Base-by-base conservation (phyloP, 2,329 filamentous ascomycete genomes). In the Fusarium xyrophilum region DNA sequence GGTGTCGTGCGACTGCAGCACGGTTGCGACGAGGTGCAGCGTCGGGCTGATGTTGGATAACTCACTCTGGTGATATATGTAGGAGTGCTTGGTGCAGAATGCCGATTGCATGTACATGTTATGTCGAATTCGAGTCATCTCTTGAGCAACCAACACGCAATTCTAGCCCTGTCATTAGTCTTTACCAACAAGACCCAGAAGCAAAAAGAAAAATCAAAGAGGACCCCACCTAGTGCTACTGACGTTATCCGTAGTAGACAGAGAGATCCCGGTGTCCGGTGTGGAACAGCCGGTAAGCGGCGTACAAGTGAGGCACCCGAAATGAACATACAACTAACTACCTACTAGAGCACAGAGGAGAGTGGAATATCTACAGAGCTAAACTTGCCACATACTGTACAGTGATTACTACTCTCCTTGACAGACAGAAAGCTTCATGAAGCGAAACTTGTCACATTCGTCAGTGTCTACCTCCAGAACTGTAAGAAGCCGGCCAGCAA, bases 271-370 rank as follows among this genome's bases (percentile, higher is more conserved):
- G n/a, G n/a, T 64, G 51, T 51, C 67, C 60, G 67, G 52, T 69
- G 63, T 69, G 54, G 57, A 48, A 54, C 50, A 19, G 47, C 56
- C n/a, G 60, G 46, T 70, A 59, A 48, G 68, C 69, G 54, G 69
- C 67, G 58, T 72, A 47, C 58, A 68, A 63, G 67, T 61, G 72
- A 73, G 71, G 64, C 70, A 67, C 67, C 71, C 67, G 67, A 70
- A 68, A 63, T 54, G 36, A 40, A 52, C 27, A 52, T 36, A 30
- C n/a, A n/a, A n/a, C n/a, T n/a, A n/a, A n/a, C n/a, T n/a, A n/a
- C n/a, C n/a, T n/a, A n/a, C n/a, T 12, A 39, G 63, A 53, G 46
- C 23, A 43, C 42, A 46, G 36, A 66, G 38, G 54, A 30, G 35
- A n/a, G 21, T 25, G 28, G 19, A 21, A 17, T 27, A 25, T 30